Evolutionary conservation across 2,329 filamentous ascomycete genomes (phyloP).

Genomic region (Epichloe elymi): DNA sequence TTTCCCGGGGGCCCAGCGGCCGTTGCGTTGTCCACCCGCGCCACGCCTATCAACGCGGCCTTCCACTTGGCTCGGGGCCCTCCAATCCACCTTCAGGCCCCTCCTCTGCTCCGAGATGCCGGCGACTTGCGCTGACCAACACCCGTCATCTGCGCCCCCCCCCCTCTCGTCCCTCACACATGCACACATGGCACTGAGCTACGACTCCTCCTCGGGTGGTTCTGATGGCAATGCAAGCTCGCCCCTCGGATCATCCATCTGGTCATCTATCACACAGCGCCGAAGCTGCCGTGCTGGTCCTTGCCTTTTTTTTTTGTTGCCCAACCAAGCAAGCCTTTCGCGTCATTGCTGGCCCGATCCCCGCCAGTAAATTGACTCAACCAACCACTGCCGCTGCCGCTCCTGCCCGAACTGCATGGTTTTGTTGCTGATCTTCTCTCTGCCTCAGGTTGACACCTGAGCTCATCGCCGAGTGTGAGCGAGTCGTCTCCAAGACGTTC

Average conservation of each 20-base stretch:
- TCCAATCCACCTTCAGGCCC: background rate
- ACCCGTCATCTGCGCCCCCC: background rate
- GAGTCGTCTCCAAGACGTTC: constrained; percentile 46
- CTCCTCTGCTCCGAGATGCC: constrained; percentile 6
- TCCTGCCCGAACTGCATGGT: background rate
- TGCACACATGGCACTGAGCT: no score
- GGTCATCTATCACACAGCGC: no score
- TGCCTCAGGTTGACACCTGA: constrained; percentile 37
- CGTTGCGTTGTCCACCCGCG: constrained; percentile 1
- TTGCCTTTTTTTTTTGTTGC: background rate
- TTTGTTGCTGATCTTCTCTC: constrained; percentile 8
- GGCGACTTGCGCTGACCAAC: background rate
- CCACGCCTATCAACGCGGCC: background rate
- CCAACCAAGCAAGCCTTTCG: background rate
- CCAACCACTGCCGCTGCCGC: background rate
- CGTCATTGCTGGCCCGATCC: background rate
- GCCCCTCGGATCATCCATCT: no score
- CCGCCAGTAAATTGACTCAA: background rate
- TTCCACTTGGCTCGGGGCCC: constrained; percentile 3
- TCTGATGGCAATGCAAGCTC: no score
- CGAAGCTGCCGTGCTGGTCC: no score
- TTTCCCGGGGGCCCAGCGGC: background rate
- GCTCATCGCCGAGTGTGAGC: constrained; percentile 44
- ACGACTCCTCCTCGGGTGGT: no score
- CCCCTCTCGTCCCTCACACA: background rate